Conservation (phyloP, 257 asterid species). For the Solanum lignicaule region DNA sequence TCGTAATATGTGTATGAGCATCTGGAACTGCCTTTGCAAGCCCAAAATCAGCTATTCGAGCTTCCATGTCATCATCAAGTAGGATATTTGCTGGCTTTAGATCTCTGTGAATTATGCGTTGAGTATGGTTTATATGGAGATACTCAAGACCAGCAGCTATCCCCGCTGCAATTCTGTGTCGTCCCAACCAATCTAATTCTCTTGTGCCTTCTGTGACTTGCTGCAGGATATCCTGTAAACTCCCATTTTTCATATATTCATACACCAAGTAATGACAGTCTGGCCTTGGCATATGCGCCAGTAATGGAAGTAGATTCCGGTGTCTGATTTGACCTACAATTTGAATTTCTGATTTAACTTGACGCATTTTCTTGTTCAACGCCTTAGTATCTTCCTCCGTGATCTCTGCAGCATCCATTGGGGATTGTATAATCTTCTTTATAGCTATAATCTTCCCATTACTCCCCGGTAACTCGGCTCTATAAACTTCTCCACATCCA, state of each 20-base stretch:
- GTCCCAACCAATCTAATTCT: slow-evolving; percentile 51
- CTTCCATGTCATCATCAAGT: slow-evolving; percentile 87
- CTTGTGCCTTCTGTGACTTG: slow-evolving; percentile 24
- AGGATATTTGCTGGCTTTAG: slow-evolving; percentile 79
- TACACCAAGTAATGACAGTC: slow-evolving; percentile 73
- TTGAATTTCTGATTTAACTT: slow-evolving; percentile 65
- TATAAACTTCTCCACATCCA: slow-evolving; percentile 87
- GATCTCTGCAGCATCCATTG: slow-evolving; percentile 41
- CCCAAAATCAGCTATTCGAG: slow-evolving; percentile 5
- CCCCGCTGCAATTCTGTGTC: slow-evolving; percentile 63
- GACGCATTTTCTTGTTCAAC: slow-evolving; percentile 60
- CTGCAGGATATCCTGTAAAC: slow-evolving; percentile 54
- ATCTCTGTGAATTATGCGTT: slow-evolving; percentile 69
- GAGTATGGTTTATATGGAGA: slow-evolving; percentile 53
- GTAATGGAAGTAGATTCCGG: slow-evolving; percentile 51
- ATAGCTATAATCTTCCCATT: slow-evolving; percentile 63
- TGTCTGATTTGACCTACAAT: slow-evolving; percentile 82
- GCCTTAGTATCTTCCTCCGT: slow-evolving; percentile 58
- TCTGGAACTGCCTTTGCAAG: background rate
- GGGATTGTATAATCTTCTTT: slow-evolving; percentile 57
- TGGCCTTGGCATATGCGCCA: slow-evolving; percentile 71
- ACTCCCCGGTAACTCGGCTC: slow-evolving; percentile 54
- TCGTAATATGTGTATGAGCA: background rate
- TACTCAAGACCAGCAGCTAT: slow-evolving; percentile 75
- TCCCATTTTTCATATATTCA: slow-evolving; percentile 88